A percentile compares a stretch with the other conserved stretches of the same genome.
These are phyloP conservation scores for Blastobotrys serpentis DNA, from an alignment of 1,139 yeast genomes.

Conservation along the genomic window DNA sequence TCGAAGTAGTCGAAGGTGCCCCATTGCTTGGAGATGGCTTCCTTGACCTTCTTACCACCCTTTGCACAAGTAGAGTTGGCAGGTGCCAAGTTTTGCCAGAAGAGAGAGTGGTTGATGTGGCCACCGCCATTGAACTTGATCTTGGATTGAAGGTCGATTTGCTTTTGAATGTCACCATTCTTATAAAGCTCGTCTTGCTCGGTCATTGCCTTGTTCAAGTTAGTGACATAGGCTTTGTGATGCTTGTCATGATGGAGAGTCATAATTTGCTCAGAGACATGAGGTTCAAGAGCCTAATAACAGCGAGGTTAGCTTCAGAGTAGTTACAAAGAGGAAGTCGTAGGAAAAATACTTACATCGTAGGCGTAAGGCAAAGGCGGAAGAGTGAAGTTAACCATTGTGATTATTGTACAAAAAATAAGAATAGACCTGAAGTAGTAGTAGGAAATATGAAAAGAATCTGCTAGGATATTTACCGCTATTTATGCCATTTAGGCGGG, in stretches of 20 bases:
- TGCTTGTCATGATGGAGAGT: conserved; percentile 84
- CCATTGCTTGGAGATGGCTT: conserved; percentile 41
- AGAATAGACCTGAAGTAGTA: not conserved
- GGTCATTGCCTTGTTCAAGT: conserved; percentile 77
- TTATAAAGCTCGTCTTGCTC: conserved; percentile 66
- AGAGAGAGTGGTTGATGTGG: conserved; percentile 74
- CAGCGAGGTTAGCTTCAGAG: not conserved
- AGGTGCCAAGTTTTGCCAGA: conserved; percentile 90
- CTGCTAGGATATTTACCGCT: too few relatives aligned
- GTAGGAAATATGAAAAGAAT: too few relatives aligned
- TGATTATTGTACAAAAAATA: not conserved
- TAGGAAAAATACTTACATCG: conserved; percentile 15
- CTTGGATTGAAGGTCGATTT: conserved; percentile 66
- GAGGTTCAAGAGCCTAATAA: conserved; percentile 70
- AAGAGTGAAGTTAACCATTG: conserved; percentile 15
- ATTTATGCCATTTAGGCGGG: too few relatives aligned
- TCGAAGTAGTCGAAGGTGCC: conserved; percentile 47
- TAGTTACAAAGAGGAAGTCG: not conserved
- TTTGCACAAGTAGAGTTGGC: conserved; percentile 46
- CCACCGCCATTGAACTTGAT: conserved; percentile 96
- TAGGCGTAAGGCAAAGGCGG: conserved; percentile 22
- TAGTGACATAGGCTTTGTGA: conserved; percentile 88
- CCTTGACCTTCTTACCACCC: conserved; percentile 54
- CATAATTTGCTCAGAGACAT: conserved; percentile 81
- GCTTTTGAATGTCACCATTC: conserved; percentile 61